Evolutionary conservation across 495 filamentous ascomycete species (phyloP), one percentile per base, ranked within the genome.

Genomic region (Penicillium nucicola): DNA sequence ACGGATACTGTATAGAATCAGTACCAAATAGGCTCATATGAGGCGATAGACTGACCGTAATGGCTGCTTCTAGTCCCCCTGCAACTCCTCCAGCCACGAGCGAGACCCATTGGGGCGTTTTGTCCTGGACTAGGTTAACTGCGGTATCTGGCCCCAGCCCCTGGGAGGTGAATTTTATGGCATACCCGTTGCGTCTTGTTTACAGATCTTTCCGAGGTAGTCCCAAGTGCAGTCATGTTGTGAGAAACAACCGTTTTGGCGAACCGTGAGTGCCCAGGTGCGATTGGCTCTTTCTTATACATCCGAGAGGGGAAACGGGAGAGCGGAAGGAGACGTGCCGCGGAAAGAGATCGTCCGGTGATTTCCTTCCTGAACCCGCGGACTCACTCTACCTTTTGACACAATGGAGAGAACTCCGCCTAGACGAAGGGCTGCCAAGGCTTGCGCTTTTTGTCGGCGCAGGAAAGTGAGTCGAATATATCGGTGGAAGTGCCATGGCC

Each of bases 11-110:
- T 9, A 9, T 8, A 8, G 25, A 9, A 28, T 28, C 7, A 28
- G 25, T 28, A 8, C 25, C 7, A 8, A 1, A 28, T 8, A 28
- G 25, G 5, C 25, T 9, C 1, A 8, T 8, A 8, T 28, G 25
- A 28, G 5, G 0, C 1, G 2, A 28, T 5, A 28, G 30, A 40
- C 57, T 38, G 39, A 77, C 76, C 14, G 80, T 82, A 47, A 70
- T 65, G 7, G 73, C 70, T 9, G 79, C 78, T 61, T 82, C 79
- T 30, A 82, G 65, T 22, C 71, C 77, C 15, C 80, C 80, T 25
- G 80, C 80, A 6, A 80, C 61, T 38, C 75, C 80, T n/a, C 80
- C 80, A 23, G 79, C 65, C 7, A 75, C 56, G 28, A 83, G 62
- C 0, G 79, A 78, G 22, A 81, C 73, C 50, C 69, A 61, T 13